Percentiles rank a stretch among this genome's conserved stretches.
These are phyloP conservation scores for Lobosporangium transversale DNA, from an alignment of 192 early-diverging fungal genomes.

Conservation along the genomic window DNA sequence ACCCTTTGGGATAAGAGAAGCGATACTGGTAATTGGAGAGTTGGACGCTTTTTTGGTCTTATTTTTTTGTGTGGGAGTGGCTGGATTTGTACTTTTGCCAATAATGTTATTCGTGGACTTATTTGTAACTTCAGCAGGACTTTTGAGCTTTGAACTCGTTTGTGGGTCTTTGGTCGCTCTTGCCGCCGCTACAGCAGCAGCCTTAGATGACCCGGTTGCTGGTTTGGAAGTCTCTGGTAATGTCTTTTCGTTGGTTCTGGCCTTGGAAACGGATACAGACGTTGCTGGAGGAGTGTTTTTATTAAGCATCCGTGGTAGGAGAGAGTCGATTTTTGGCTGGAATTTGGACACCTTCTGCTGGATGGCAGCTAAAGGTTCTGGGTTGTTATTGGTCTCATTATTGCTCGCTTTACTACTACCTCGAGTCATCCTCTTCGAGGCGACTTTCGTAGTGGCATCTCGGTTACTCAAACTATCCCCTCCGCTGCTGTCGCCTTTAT, in stretches of 20 bases:
- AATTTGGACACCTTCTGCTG: conserved; percentile 15
- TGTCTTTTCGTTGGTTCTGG: not conserved
- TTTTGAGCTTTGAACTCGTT: not conserved
- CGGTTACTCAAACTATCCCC: too few relatives aligned
- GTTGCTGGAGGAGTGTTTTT: not conserved
- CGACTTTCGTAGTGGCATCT: too few relatives aligned
- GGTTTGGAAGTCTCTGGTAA: too few relatives aligned
- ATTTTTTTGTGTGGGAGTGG: not conserved
- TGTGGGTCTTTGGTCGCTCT: not conserved
- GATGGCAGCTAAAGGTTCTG: conserved; percentile 3
- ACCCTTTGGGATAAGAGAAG: conserved; percentile 18
- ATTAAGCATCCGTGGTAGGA: conserved; percentile 16
- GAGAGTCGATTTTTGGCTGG: conserved; percentile 15
- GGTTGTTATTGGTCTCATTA: not conserved
- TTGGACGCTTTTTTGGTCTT: conserved; percentile 8
- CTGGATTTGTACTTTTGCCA: not conserved
- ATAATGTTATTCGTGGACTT: not conserved
- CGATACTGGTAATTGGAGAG: conserved; percentile 8
- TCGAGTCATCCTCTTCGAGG: not conserved
- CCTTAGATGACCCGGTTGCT: not conserved
- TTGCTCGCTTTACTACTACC: not conserved
- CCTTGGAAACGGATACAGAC: not conserved
- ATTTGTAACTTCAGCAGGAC: not conserved
- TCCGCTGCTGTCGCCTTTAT: not conserved
- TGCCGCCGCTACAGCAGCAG: not conserved